Evolutionary conservation across 352 stramenopile species (phyloP), one percentile per base, ranked within the genome.

Genomic region (Globisporangium apiculatum): DNA sequence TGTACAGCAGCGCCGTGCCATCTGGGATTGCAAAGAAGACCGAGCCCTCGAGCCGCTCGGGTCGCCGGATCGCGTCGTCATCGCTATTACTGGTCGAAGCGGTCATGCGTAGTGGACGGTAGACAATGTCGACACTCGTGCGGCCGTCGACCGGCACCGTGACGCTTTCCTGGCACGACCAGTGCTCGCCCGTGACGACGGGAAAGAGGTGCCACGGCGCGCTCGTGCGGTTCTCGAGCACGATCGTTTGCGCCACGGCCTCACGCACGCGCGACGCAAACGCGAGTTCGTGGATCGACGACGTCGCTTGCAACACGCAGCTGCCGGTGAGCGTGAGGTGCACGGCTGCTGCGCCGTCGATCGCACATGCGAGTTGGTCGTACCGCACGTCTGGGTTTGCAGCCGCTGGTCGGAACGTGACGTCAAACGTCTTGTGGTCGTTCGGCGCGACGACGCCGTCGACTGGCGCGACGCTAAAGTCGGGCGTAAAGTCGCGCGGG

Each of bases 21-120:
- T 97, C 89, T 14, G 91, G 91, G 31, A 97, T 85, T 7, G 91
- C 83, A 14, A 97, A 77, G 58, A 98, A 98, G 38, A 97, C 65
- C 1, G 82, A 88, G 17, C 90, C 91, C 43, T 79, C 62, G 61
- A 97, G 89, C 6, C 66, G 57, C 38, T 76, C 67, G 2, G 73
- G 75, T 1, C 77, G 79, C 15, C 70, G 66, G 8, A 42, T 45
- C 2, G 58, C 65, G 42, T 60, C 58, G 35, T 79, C 61, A 14
- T 4, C 46, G 9, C 14, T 50, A 4, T 48, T 18, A 12, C 9
- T 6, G 14, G 1, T 50, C 37, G 4, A 10, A 35, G 64, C 64
- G 7, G 88, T 97, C 89, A 98, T 98, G 37, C 69, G 77, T 49
- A 97, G 64, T 0, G 92, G 93, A 37, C 57, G 77, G 42, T 96